A percentile compares a stretch with the other conserved stretches of the same genome.
These are phyloP conservation scores for Melanomma pulvis-pyrius DNA, from an alignment of 495 filamentous ascomycete species.

Conservation along the genomic window DNA sequence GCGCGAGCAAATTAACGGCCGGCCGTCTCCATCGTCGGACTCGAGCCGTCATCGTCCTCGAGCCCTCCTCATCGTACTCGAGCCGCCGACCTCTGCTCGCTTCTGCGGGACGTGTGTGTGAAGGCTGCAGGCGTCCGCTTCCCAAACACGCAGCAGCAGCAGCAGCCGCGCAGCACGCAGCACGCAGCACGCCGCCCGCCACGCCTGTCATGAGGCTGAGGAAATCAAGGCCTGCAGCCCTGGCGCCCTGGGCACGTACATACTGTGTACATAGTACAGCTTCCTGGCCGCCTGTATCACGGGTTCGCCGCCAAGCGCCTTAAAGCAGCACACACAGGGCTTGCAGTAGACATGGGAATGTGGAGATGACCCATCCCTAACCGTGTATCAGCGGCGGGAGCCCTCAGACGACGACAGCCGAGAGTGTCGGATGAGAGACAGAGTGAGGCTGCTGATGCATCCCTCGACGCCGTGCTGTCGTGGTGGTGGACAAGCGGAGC, in stretches of 20 bases:
- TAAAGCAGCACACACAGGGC: background rate
- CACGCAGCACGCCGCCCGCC: background rate
- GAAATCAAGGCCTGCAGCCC: background rate
- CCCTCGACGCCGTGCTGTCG: background rate
- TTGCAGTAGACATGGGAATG: constrained; percentile 20
- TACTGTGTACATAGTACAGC: too few species aligned
- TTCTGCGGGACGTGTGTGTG: background rate
- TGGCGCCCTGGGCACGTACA: background rate
- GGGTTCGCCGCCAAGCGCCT: constrained; percentile 8
- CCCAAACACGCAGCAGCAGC: background rate
- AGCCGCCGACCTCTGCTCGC: background rate
- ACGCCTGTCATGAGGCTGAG: background rate
- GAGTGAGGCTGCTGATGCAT: constrained; percentile 10
- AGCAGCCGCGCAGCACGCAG: background rate
- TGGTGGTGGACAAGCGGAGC: constrained; percentile 16
- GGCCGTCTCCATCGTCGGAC: too few species aligned
- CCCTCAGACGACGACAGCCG: background rate
- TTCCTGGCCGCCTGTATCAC: constrained; percentile 3
- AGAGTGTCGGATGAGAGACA: background rate
- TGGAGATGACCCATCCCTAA: constrained; percentile 14
- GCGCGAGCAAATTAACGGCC: background rate
- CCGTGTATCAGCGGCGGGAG: background rate
- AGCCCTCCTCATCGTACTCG: background rate
- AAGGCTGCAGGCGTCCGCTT: background rate
- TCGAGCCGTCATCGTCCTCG: too few species aligned